Evolutionary conservation across 2,329 filamentous ascomycete species (phyloP).

Genomic region (Pyrenochaeta sp.): DNA sequence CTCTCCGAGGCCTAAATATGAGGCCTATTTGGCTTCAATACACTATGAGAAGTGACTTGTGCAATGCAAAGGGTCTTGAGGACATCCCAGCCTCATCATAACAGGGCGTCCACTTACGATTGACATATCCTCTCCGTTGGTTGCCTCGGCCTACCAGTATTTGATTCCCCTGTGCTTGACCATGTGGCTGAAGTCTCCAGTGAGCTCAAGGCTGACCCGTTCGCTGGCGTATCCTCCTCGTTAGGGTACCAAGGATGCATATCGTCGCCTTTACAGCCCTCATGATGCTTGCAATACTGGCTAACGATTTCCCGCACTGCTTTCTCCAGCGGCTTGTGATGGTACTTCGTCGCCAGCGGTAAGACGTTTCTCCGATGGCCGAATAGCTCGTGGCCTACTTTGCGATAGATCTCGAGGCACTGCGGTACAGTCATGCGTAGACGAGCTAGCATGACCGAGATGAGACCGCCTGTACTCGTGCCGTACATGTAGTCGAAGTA

Average conservation of each 20-base stretch:
- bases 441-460: constrained; percentile 60
- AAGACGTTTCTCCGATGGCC: constrained; percentile 54
- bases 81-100: not conserved
- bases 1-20: not conserved
- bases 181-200: constrained; percentile 31
- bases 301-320: constrained; percentile 57
- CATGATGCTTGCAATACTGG: constrained; percentile 55
- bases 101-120: constrained; percentile 36
- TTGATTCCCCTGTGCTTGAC: constrained; percentile 17
- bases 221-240: constrained; percentile 5
- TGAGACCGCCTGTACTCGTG: constrained; percentile 61
- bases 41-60: not conserved
- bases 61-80: not conserved
- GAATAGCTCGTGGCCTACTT: constrained; percentile 59
- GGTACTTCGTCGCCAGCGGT: constrained; percentile 59
- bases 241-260: constrained; percentile 53
- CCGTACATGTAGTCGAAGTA: constrained; percentile 65
- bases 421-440: constrained; percentile 60
- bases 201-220: constrained; percentile 9
- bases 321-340: constrained; percentile 58
- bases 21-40: not conserved
- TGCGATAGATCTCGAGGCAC: constrained; percentile 57
- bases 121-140: constrained; percentile 49
- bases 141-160: constrained; percentile 21
- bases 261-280: constrained; percentile 54